Percentiles rank a stretch among this genome's conserved stretches.
phyloP scores from a whole-genome alignment of 2,329 filamentous ascomycete genomes.

The Pseudocercospora macadamiae region DNA sequence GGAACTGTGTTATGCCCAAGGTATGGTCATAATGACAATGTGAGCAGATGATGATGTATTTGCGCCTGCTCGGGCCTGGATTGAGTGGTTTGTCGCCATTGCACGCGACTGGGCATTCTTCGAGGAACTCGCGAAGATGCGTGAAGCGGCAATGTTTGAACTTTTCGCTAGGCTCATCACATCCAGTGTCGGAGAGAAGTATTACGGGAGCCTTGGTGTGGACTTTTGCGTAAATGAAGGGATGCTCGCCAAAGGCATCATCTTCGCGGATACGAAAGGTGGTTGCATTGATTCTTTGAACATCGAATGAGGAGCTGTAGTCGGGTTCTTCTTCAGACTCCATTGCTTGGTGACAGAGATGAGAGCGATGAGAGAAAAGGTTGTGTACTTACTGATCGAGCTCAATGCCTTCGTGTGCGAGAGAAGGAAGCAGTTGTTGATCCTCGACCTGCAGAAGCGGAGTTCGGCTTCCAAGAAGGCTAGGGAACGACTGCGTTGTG shows the following conservation, averaged over 20 bases:
- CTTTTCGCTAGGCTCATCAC: conserved; percentile 41
- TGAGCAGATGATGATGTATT: conserved; percentile 49
- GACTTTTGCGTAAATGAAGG: conserved; percentile 53
- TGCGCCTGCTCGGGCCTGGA: conserved; percentile 27
- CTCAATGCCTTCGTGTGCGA: not conserved
- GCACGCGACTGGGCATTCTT: conserved; percentile 42
- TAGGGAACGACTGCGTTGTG: not conserved
- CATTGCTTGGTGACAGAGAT: not conserved
- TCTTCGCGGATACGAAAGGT: conserved; percentile 52
- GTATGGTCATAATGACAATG: conserved; percentile 53
- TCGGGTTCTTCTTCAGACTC: not conserved
- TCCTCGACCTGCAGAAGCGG: not conserved
- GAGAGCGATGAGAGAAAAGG: not conserved
- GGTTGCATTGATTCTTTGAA: conserved; percentile 43
- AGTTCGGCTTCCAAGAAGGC: not conserved
- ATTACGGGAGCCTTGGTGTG: conserved; percentile 39
- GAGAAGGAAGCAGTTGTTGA: not conserved
- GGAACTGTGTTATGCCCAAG: conserved; percentile 44
- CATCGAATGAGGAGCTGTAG: conserved; percentile 37
- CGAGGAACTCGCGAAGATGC: conserved; percentile 47
- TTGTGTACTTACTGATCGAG: not conserved
- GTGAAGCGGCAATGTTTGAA: conserved; percentile 32
- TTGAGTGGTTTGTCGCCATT: conserved; percentile 46
- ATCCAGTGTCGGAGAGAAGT: conserved; percentile 52
- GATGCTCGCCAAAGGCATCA: conserved; percentile 48